A percentile compares a stretch with the other conserved stretches of the same genome.
phyloP scores from a whole-genome alignment of 2,329 filamentous ascomycete genomes.

The Aureobasidium musti region DNA sequence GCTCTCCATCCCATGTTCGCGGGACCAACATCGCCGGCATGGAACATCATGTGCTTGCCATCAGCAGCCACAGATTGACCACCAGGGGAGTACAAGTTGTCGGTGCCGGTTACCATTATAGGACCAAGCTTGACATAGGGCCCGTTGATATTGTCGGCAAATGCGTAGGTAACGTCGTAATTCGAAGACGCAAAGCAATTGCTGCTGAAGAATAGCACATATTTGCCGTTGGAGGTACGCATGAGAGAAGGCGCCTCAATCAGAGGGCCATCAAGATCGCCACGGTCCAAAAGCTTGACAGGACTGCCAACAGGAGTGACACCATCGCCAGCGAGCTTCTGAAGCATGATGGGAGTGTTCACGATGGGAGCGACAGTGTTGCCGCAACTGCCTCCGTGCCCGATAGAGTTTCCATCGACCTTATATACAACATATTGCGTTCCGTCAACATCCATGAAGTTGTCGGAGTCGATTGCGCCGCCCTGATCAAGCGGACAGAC shows the following conservation, averaged over 20 bases:
- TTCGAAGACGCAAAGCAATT: conserved; percentile 38
- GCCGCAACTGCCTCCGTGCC: conserved; percentile 36
- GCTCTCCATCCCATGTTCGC: conserved; percentile 23
- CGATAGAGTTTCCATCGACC: conserved; percentile 37
- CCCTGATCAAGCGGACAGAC: conserved; percentile 36
- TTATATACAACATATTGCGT: conserved; percentile 38
- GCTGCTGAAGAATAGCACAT: conserved; percentile 40
- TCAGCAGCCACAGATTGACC: conserved; percentile 33
- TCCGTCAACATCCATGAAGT: conserved; percentile 36
- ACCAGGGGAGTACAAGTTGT: conserved; percentile 34
- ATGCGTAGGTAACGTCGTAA: conserved; percentile 39
- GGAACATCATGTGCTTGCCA: conserved; percentile 34
- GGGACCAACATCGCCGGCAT: conserved; percentile 32
- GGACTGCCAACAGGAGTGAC: conserved; percentile 35
- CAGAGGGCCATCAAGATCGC: conserved; percentile 35
- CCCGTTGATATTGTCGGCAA: conserved; percentile 29
- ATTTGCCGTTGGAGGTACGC: conserved; percentile 36
- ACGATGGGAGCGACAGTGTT: conserved; percentile 33
- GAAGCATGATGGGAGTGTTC: conserved; percentile 38
- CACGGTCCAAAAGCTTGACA: conserved; percentile 34
- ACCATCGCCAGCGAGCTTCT: conserved; percentile 36
- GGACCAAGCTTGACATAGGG: conserved; percentile 32
- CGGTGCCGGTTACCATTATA: conserved; percentile 29
- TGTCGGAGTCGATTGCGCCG: conserved; percentile 38
- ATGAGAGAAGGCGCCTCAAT: conserved; percentile 38